Evolutionary conservation across 2,329 filamentous ascomycete species (phyloP).

Genomic region (Alternaria triticimaculans): DNA sequence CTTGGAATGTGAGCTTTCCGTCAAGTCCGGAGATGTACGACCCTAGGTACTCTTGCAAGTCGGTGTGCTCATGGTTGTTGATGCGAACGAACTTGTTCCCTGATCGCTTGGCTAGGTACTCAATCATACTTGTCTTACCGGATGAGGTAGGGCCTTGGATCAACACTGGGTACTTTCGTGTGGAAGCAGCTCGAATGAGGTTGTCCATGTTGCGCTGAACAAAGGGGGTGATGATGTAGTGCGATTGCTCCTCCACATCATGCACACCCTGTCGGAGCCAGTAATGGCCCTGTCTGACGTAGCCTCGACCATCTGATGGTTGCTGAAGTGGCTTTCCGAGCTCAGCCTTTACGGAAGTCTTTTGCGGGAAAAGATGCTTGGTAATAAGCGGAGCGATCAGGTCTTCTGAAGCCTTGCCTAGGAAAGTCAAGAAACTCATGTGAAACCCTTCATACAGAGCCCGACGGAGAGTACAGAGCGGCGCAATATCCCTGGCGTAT

Average conservation of each 20-base stretch:
- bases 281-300: conserved; percentile 87
- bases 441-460: conserved; percentile 94
- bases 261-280: conserved; percentile 83
- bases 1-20: conserved; percentile 87
- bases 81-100: conserved; percentile 98
- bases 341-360: conserved; percentile 73
- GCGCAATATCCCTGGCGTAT: conserved; percentile 84
- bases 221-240: conserved; percentile 97
- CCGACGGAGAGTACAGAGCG: conserved; percentile 82
- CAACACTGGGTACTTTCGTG: conserved; percentile 87
- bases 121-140: conserved; percentile 99
- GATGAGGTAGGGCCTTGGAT: conserved; percentile 97
- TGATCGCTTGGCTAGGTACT: conserved; percentile 94
- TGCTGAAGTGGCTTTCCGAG: conserved; percentile 79
- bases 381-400: conserved; percentile 80
- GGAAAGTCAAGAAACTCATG: conserved; percentile 94
- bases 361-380: conserved; percentile 76
- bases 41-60: conserved; percentile 95
- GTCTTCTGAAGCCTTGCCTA: conserved; percentile 81
- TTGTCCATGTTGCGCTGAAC: conserved; percentile 95
- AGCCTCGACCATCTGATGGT: conserved; percentile 76
- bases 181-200: conserved; percentile 90
- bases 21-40: conserved; percentile 88
- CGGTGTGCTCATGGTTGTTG: conserved; percentile 99
- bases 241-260: conserved; percentile 71